Percentiles rank a stretch among this genome's conserved stretches.
These are phyloP conservation scores for Cadophora sp. DNA, from an alignment of 2,329 filamentous ascomycete genomes.

Conservation along the genomic window DNA sequence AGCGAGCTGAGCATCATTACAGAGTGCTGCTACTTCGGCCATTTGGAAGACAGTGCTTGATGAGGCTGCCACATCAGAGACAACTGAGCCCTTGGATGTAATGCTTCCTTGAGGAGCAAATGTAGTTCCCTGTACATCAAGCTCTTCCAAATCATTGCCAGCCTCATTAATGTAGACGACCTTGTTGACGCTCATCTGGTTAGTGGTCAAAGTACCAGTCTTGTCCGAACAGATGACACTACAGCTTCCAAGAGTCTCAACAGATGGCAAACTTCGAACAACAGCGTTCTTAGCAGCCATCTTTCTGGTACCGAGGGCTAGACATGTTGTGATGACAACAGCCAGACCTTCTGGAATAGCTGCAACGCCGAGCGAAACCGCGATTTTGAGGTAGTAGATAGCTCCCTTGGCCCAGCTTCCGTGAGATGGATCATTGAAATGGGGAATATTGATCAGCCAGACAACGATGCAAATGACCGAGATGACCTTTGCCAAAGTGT, in stretches of 20 bases:
- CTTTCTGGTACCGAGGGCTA: constrained; percentile 94
- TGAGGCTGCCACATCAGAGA: constrained; percentile 71
- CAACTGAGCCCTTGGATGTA: constrained; percentile 68
- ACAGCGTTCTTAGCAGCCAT: constrained; percentile 99
- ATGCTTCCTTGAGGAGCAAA: constrained; percentile 85
- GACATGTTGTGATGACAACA: constrained; percentile 98
- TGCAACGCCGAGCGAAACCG: constrained; percentile 95
- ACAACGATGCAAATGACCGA: constrained; percentile 95
- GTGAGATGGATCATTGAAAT: constrained; percentile 94
- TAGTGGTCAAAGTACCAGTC: constrained; percentile 96
- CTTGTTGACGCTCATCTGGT: constrained; percentile 99
- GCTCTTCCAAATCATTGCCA: constrained; percentile 79
- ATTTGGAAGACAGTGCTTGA: constrained; percentile 85
- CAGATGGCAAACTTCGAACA: constrained; percentile 92
- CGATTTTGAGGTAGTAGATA: constrained; percentile 99
- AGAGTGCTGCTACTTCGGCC: constrained; percentile 74
- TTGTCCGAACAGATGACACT: constrained; percentile 99
- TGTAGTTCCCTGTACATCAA: constrained; percentile 91
- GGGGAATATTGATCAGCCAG: constrained; percentile 97
- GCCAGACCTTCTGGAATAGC: constrained; percentile 97
- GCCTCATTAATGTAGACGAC: constrained; percentile 81
- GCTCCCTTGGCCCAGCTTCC: constrained; percentile 95
- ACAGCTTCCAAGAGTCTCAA: constrained; percentile 97
- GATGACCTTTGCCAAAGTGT: constrained; percentile 95
- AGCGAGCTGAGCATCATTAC: constrained; percentile 86